Base-by-base conservation (phyloP, 805 yeast species). In the Kazachstania kunashirensis region DNA sequence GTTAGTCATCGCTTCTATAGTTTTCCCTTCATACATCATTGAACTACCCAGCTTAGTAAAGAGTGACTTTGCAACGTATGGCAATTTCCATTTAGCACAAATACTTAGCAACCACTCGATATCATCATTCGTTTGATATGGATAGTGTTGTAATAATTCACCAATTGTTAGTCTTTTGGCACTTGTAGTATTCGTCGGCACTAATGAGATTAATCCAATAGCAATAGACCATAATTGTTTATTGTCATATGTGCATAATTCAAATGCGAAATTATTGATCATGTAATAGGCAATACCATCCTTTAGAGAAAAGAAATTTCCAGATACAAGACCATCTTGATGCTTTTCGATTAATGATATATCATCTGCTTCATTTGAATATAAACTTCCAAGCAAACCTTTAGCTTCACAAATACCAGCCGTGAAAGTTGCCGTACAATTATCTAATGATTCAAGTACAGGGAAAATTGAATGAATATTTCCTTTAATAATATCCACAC, bases 61-160 rank as follows among this genome's bases (percentile, higher is more conserved):
- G 3, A 82, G 62, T 23, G 67, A 63, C 39, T 67, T 67, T 0
- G 82, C 75, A 10, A 82, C 75, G 6, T 67, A 59, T n/a, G 75
- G 66, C 29, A 81, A 54, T 47, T 71, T 73, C 53, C 81, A 64
- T 46, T 77, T 70, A 10, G 86, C 82, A 61, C 89, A 80, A 5
- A 82, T 64, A 2, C 84, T 72, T 35, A 82, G 61, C 31, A 79
- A 71, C 89, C 89, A 82, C 55, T 82, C 92, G 42, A 79, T 66
- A 52, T 82, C 94, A 52, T 81, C 88, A 50, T 77, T 79, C 7
- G 78, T 77, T 37, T 68, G 61, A 49, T 76, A 77, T 30, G 76
- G 66, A 50, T 65, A 81, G 16, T 67, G 68, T 5, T 84, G 84
- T 24, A 82, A 58, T 33, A 73, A 66, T 41, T 74, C 77, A 4